These are phyloP conservation scores for Pneumocystis jirovecii DNA, from an alignment of 1,139 yeast genomes.

Conservation along the genomic window DNA sequence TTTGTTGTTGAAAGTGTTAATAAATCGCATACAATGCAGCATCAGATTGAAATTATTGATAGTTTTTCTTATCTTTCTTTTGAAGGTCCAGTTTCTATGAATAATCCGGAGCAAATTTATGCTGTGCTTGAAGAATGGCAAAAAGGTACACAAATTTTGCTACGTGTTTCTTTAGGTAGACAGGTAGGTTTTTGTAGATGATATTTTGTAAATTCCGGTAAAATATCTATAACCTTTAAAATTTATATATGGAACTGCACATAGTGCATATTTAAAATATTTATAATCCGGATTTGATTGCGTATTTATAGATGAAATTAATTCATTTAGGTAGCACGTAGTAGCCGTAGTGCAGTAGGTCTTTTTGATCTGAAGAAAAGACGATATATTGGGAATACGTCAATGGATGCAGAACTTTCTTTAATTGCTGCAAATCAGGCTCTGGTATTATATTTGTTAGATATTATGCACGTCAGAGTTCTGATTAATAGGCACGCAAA, in stretches of 20 bases:
- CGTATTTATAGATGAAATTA: background rate
- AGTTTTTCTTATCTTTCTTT: constrained; percentile 55
- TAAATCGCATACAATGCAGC: constrained; percentile 43
- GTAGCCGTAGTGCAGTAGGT: constrained; percentile 61
- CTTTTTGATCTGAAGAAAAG: constrained; percentile 68
- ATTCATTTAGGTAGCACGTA: constrained; percentile 14
- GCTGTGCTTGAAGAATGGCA: constrained; percentile 61
- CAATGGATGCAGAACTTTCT: constrained; percentile 55
- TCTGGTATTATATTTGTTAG: constrained; percentile 4
- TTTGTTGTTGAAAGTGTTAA: constrained; percentile 67
- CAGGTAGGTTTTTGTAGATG: background rate
- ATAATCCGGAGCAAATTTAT: constrained; percentile 58
- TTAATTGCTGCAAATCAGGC: constrained; percentile 26
- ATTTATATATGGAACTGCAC: no score
- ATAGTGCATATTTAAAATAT: no score
- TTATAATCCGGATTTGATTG: no score
- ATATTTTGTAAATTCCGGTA: background rate
- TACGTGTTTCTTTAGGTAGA: constrained; percentile 13
- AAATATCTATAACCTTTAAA: no score
- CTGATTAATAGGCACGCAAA: constrained; percentile 19
- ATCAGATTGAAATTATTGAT: constrained; percentile 53
- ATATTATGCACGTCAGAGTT: background rate
- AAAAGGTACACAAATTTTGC: constrained; percentile 5
- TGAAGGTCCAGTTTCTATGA: constrained; percentile 65
- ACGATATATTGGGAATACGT: constrained; percentile 85